Conservation (phyloP, 2,329 filamentous ascomycete species). For the Penicillium sp. region DNA sequence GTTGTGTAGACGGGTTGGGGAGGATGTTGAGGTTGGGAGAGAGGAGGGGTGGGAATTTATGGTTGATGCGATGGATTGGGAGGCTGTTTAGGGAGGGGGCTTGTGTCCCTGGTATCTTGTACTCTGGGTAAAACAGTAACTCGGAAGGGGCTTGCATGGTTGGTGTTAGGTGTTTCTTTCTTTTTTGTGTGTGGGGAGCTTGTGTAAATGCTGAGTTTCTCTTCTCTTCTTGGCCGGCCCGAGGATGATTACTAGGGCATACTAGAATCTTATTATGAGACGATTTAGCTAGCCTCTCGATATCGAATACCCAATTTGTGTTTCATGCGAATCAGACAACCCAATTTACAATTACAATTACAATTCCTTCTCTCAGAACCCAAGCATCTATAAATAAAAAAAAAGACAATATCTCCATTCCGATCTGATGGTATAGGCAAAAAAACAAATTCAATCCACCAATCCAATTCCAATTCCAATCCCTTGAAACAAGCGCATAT, state of each 20-base stretch:
- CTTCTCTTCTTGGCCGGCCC: background rate
- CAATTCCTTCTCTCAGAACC: background rate
- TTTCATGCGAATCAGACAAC: background rate
- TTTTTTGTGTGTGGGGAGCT: background rate
- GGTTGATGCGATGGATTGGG: slow-evolving; percentile 67
- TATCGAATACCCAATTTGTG: background rate
- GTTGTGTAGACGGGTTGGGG: slow-evolving; percentile 33
- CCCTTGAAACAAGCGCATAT: no score
- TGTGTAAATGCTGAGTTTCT: background rate
- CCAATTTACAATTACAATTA: background rate
- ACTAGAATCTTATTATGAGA: background rate
- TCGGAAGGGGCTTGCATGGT: slow-evolving; percentile 9
- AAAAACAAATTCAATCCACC: slow-evolving; percentile 23
- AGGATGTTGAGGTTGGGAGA: slow-evolving; percentile 35
- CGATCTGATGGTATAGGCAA: slow-evolving; percentile 23
- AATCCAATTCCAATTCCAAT: background rate
- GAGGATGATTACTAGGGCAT: background rate
- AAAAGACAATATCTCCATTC: slow-evolving; percentile 21
- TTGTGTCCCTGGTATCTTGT: background rate
- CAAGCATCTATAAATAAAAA: background rate
- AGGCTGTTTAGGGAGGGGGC: slow-evolving; percentile 40
- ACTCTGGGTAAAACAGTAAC: slow-evolving; percentile 9
- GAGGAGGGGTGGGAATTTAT: slow-evolving; percentile 63
- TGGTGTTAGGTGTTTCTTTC: slow-evolving; percentile 14
- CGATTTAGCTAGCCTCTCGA: background rate